Conservation (phyloP, 2,329 filamentous ascomycete genomes). For the Calonectria ilicicola region DNA sequence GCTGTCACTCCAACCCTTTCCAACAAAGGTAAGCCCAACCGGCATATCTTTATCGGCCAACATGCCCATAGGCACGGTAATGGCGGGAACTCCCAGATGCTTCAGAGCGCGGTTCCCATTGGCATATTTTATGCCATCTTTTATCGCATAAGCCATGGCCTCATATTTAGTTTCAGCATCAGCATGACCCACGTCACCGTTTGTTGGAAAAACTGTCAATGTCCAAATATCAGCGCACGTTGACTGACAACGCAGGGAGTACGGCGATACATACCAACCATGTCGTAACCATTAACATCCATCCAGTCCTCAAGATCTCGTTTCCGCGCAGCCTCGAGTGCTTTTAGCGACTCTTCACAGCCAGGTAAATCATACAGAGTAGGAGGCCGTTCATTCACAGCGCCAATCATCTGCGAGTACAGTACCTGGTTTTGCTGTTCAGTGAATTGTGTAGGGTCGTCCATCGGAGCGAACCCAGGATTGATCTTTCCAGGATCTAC, state of each 20-base stretch:
- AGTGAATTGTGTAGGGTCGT: conserved; percentile 6
- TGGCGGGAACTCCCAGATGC: conserved; percentile 21
- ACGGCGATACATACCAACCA: background rate
- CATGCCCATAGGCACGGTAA: conserved; percentile 24
- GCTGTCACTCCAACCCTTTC: conserved; percentile 10
- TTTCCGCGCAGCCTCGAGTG: conserved; percentile 62
- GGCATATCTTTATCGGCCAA: conserved; percentile 24
- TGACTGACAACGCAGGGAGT: background rate
- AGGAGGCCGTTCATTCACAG: background rate
- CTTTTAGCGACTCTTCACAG: conserved; percentile 29
- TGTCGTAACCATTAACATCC: background rate
- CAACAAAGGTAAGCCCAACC: conserved; percentile 18
- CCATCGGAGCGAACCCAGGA: conserved; percentile 16
- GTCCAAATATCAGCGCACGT: background rate
- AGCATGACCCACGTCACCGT: conserved; percentile 13
- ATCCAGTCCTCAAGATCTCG: conserved; percentile 59
- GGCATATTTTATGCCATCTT: conserved; percentile 20
- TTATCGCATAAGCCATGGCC: background rate
- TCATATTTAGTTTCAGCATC: conserved; percentile 3
- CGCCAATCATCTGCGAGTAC: conserved; percentile 21
- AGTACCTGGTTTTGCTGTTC: conserved; percentile 23
- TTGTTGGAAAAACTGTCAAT: conserved; percentile 16
- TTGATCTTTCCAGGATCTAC: conserved; percentile 12
- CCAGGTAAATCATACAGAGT: conserved; percentile 17
- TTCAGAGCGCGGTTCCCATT: conserved; percentile 23